A percentile compares a stretch with the other conserved stretches of the same genome.
Conservation (phyloP, 75 land plant genomes). For the Isoetes taiwanensis region DNA sequence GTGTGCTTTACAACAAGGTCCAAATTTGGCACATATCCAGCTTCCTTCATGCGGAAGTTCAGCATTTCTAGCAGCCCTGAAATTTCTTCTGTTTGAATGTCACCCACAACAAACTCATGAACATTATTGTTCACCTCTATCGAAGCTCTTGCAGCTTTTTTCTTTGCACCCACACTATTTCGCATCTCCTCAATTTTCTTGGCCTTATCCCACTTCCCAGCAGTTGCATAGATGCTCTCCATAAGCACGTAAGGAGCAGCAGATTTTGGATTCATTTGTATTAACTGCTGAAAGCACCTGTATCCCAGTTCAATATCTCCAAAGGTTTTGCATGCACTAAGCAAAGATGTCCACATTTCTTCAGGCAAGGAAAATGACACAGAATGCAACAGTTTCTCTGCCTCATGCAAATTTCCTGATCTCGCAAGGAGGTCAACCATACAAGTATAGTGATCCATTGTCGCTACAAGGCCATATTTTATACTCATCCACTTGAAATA, state of each 20-base stretch:
- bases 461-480: conserved; percentile 6
- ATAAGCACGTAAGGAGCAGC: conserved; percentile 3
- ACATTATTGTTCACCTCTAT: conserved; percentile 9
- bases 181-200: background rate
- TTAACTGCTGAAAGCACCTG: background rate
- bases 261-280: background rate
- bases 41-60: conserved; percentile 16
- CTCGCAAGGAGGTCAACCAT: conserved; percentile 13
- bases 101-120: conserved; percentile 14
- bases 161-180: conserved; percentile 1
- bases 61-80: conserved; percentile 31
- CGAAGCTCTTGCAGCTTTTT: conserved; percentile 4
- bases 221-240: conserved; percentile 4
- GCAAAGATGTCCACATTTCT: conserved; percentile 8
- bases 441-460: conserved; percentile 13
- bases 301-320: conserved; percentile 3
- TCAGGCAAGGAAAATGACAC: conserved; percentile 1
- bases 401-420: conserved; percentile 6
- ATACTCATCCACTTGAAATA: background rate
- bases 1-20: conserved; percentile 33
- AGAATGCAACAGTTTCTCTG: background rate
- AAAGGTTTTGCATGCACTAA: conserved; percentile 13
- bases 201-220: conserved; percentile 18
- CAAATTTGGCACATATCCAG: conserved; percentile 35
- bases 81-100: conserved; percentile 26